Percentiles rank a stretch among this genome's conserved stretches.
These are phyloP conservation scores for Fusarium heterosporum DNA, from an alignment of 2,329 filamentous ascomycete genomes.

Conservation along the genomic window DNA sequence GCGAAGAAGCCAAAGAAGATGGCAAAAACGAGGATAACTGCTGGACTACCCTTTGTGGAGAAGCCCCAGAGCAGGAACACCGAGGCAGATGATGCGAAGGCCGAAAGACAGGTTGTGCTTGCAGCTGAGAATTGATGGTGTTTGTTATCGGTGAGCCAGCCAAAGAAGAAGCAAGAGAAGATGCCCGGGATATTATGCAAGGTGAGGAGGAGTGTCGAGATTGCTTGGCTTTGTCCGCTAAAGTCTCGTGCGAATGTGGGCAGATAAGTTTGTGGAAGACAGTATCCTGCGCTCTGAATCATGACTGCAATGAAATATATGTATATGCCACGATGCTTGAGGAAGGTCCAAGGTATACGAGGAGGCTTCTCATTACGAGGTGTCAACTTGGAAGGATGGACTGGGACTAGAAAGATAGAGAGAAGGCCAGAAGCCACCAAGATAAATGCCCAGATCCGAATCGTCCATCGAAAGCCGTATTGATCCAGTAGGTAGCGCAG, in stretches of 20 bases:
- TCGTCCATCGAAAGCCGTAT: constrained; percentile 1
- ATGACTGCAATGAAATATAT: background rate
- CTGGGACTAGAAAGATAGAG: background rate
- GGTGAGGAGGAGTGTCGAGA: background rate
- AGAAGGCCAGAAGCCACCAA: background rate
- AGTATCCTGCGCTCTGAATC: background rate
- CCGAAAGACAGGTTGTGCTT: background rate
- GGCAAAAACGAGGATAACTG: background rate
- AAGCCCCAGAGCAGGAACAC: background rate
- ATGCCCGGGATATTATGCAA: constrained; percentile 1
- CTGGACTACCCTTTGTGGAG: background rate
- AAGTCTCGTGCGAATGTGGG: constrained; percentile 4
- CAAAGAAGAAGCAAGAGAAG: background rate
- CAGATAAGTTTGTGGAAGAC: background rate
- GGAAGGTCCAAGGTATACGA: constrained; percentile 1
- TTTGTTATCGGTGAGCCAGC: constrained; percentile 6
- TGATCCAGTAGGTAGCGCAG: constrained; percentile 2
- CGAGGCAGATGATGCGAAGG: background rate
- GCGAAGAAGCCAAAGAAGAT: constrained; percentile 6
- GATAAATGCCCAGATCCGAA: constrained; percentile 1
- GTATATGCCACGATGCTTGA: background rate
- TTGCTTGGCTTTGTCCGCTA: background rate
- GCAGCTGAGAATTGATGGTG: constrained; percentile 2
- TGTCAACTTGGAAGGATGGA: background rate
- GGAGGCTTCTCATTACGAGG: background rate